Conservation (phyloP, 352 stramenopile species). For the Pythium biforme region DNA sequence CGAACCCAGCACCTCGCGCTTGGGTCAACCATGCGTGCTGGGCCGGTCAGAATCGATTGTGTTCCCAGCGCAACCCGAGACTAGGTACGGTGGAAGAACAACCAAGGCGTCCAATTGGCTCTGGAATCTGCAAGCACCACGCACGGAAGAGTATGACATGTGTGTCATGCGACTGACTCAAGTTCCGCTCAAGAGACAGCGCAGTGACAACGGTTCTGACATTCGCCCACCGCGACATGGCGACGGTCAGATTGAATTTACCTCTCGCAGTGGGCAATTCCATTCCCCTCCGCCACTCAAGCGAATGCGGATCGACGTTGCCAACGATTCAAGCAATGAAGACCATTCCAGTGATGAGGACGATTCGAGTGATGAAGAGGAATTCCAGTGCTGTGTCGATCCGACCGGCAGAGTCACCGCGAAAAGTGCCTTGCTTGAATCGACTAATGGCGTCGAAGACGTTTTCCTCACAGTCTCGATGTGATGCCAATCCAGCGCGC, state of each 20-base stretch:
- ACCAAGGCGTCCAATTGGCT: neutral
- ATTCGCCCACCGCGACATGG: neutral
- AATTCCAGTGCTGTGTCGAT: slow-evolving; percentile 9
- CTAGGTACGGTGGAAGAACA: neutral
- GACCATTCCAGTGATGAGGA: slow-evolving; percentile 10
- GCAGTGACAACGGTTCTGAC: neutral
- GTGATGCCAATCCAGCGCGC: neutral
- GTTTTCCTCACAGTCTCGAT: slow-evolving; percentile 6
- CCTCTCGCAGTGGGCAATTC: no score
- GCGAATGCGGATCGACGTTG: neutral
- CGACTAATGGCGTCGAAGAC: neutral
- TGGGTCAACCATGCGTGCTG: neutral
- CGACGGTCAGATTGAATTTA: no score
- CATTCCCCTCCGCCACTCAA: neutral
- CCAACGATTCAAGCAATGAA: slow-evolving; percentile 6
- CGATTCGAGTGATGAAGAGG: slow-evolving; percentile 13
- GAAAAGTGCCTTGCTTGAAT: no score
- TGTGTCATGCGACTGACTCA: slow-evolving; percentile 8
- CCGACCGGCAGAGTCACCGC: slow-evolving; percentile 6
- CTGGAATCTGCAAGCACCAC: neutral
- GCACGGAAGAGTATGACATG: slow-evolving; percentile 1
- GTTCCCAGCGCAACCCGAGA: neutral
- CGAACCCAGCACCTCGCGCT: neutral
- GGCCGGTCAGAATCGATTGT: neutral
- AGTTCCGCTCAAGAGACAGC: slow-evolving; percentile 6